phyloP scores from a whole-genome alignment of 2,329 filamentous ascomycete species.

The Trichophyton verrucosum region DNA sequence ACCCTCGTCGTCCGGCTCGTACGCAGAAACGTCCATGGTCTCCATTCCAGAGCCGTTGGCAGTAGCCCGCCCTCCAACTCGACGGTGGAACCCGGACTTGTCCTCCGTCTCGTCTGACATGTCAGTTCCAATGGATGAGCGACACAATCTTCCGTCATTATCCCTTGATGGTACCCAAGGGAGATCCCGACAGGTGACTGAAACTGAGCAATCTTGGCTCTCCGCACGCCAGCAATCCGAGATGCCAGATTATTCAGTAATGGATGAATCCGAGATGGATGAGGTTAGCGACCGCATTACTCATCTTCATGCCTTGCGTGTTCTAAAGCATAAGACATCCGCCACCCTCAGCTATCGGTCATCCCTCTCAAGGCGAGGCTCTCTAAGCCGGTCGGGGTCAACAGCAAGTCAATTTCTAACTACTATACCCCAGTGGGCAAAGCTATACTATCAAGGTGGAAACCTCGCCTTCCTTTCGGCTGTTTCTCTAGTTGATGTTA shows the following conservation, averaged over 20 bases:
- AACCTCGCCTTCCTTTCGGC: slow-evolving; percentile 39
- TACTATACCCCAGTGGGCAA: slow-evolving; percentile 39
- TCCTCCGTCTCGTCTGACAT: slow-evolving; percentile 35
- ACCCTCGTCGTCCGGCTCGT: slow-evolving; percentile 30
- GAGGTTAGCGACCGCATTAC: slow-evolving; percentile 28
- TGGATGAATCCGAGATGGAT: slow-evolving; percentile 23
- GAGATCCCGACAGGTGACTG: neutral
- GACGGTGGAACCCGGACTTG: slow-evolving; percentile 31
- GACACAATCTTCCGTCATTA: neutral
- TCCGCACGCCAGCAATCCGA: neutral
- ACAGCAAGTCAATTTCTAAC: slow-evolving; percentile 34
- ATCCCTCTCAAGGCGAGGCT: slow-evolving; percentile 32
- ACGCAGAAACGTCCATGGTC: slow-evolving; percentile 24
- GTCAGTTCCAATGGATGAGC: slow-evolving; percentile 12
- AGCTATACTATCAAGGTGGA: slow-evolving; percentile 59
- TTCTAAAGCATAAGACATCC: slow-evolving; percentile 20
- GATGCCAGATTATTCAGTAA: neutral
- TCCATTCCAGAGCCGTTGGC: slow-evolving; percentile 20
- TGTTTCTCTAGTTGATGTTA: slow-evolving; percentile 30
- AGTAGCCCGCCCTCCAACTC: slow-evolving; percentile 22
- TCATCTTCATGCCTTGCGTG: slow-evolving; percentile 20
- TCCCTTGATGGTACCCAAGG: neutral
- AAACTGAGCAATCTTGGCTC: neutral
- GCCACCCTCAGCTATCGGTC: slow-evolving; percentile 28
- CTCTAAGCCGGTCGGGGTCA: slow-evolving; percentile 30